Evolutionary conservation across 2,329 filamentous ascomycete species (phyloP), one percentile per base, ranked within the genome.

Genomic region (Peltaster fructicola): DNA sequence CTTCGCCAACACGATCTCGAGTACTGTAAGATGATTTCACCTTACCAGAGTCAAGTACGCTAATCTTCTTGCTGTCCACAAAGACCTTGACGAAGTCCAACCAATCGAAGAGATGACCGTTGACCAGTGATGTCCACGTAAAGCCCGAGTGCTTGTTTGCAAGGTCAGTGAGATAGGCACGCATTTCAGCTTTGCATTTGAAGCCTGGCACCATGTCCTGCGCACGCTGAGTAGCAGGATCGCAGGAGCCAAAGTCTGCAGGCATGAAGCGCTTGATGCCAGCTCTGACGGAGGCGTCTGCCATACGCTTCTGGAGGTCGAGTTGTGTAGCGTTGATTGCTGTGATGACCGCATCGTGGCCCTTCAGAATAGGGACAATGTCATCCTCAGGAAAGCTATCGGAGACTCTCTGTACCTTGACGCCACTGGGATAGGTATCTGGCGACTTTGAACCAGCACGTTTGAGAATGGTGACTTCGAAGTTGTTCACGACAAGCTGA

Each of bases 91-190:
- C 40, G 31, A 66, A 59, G 2, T 59, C 57, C 18, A 72, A 49
- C 63, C 61, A 67, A 38, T 75, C 70, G 40, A 75, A 70, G 44
- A 75, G 68, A 2, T 62, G 49, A 0, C 68, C 66, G 6, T 53
- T 63, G 3, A 67, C 58, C 8, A 76, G 42, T 2, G 54, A 63
- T 1, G 65, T 73, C 69, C 70, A 76, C 15, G 53, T 59, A 33
- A 75, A 61, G 1, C 36, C 44, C 1, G 23, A 50, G 14, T 38
- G 20, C 8, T 33, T 11, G 43, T 19, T 51, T 2, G 39, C 33
- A 4, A 47, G 37, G 13, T 47, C 46, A 32, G 61, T 54, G 11
- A 73, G 50, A 31, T 71, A 68, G 17, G 68, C 57, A 7, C 67
- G 41, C 4, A 50, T 36, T n/a, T 29, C 36, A 8, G 43, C 34